A percentile compares a stretch with the other conserved stretches of the same genome.
These are phyloP conservation scores for Nakazawaea ernobii DNA, from an alignment of 805 yeast genomes.

Conservation along the genomic window DNA sequence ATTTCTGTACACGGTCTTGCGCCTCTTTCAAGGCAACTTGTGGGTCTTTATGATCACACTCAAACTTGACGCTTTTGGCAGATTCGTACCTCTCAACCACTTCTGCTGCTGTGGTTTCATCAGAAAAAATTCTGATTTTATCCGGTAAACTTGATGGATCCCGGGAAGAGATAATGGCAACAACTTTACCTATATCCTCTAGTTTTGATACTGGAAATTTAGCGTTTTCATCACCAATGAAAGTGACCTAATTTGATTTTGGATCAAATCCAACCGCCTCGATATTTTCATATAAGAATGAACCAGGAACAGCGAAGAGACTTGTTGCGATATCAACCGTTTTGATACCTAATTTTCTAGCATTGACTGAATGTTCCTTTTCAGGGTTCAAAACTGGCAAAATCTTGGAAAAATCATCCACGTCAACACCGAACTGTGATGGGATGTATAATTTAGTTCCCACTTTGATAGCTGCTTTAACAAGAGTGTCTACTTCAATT, in stretches of 20 bases:
- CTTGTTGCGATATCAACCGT: constrained; percentile 37
- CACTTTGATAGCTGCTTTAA: constrained; percentile 34
- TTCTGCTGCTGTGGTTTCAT: constrained; percentile 31
- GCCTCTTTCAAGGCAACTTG: constrained; percentile 29
- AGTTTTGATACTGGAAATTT: constrained; percentile 30
- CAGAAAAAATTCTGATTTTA: constrained; percentile 36
- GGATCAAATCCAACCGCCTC: constrained; percentile 33
- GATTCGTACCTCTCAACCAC: constrained; percentile 35
- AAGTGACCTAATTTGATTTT: constrained; percentile 27
- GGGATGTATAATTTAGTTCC: constrained; percentile 52
- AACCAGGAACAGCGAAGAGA: constrained; percentile 31
- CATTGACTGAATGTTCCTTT: constrained; percentile 28
- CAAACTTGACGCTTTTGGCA: constrained; percentile 28
- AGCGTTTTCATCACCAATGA: constrained; percentile 34
- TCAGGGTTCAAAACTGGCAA: constrained; percentile 32
- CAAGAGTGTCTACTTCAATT: constrained; percentile 26
- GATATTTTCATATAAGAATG: constrained; percentile 28
- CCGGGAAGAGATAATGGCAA: constrained; percentile 34
- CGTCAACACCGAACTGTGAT: constrained; percentile 53
- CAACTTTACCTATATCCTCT: constrained; percentile 37
- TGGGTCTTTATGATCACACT: constrained; percentile 24
- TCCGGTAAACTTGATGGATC: constrained; percentile 38
- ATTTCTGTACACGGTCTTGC: constrained; percentile 19
- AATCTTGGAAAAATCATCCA: constrained; percentile 20
- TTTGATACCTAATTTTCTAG: constrained; percentile 41